These are phyloP conservation scores for Leccinum uliginosum DNA, from an alignment of 768 basidiomycete genomes.

Conservation along the genomic window DNA sequence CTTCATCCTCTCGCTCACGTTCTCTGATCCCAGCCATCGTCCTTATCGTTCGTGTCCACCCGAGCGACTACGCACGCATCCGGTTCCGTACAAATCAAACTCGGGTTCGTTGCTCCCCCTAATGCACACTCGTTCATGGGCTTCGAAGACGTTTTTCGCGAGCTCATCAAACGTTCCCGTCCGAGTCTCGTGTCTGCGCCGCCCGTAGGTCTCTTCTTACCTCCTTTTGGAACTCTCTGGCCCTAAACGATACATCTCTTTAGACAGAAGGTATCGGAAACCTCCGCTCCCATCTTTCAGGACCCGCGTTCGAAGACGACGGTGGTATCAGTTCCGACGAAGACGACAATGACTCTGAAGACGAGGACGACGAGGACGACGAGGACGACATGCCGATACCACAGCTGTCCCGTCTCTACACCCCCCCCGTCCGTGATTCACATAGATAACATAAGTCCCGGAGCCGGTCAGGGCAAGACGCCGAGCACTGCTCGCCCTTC, in stretches of 20 bases:
- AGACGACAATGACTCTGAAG: too few relatives aligned
- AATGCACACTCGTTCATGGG: conserved; percentile 42
- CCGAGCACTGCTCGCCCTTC: conserved; percentile 23
- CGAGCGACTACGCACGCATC: conserved; percentile 42
- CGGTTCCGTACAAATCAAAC: conserved; percentile 55
- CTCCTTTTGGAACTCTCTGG: not conserved
- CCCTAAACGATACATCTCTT: not conserved
- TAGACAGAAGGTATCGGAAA: conserved; percentile 86
- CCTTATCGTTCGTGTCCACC: conserved; percentile 44
- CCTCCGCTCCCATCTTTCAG: conserved; percentile 60
- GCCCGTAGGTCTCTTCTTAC: too few relatives aligned
- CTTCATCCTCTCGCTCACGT: not conserved
- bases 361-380: too few relatives aligned
- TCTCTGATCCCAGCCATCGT: conserved; percentile 37
- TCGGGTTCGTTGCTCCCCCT: conserved; percentile 51
- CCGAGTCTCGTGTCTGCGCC: too few relatives aligned
- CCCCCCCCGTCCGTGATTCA: conserved; percentile 19
- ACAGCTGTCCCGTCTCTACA: conserved; percentile 21
- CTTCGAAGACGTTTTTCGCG: conserved; percentile 57
- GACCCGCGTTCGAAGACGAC: conserved; percentile 67
- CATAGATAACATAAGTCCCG: conserved; percentile 15
- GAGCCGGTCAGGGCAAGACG: conserved; percentile 5
- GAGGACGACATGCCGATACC: conserved; percentile 30
- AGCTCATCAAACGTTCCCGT: conserved; percentile 63
- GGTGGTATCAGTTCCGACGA: conserved; percentile 61